These are phyloP conservation scores for Striga hermonthica DNA, from an alignment of 305 asterid genomes.

Conservation along the genomic window DNA sequence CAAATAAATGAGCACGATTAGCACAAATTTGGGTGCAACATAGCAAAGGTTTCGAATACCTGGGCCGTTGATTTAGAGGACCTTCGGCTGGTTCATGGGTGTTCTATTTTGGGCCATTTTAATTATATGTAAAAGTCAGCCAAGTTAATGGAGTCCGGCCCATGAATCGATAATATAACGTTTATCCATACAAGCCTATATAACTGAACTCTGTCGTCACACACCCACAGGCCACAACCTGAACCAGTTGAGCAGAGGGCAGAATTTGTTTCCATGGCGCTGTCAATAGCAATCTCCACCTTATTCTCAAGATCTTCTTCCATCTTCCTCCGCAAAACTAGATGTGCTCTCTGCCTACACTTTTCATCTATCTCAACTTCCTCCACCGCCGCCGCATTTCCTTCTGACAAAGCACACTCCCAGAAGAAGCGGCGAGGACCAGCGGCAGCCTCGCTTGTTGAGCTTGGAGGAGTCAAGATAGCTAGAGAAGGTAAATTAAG, in stretches of 20 bases:
- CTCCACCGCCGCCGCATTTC: slow-evolving; percentile 32
- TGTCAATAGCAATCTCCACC: slow-evolving; percentile 45
- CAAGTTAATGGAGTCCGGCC: neutral
- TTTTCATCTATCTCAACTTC: slow-evolving; percentile 37
- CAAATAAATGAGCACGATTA: too few relatives aligned
- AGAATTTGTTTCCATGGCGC: slow-evolving; percentile 45
- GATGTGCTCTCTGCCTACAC: slow-evolving; percentile 36
- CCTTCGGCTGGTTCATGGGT: neutral
- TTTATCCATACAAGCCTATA: neutral
- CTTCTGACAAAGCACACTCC: slow-evolving; percentile 29
- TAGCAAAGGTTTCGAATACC: too few relatives aligned
- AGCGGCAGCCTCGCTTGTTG: slow-evolving; percentile 46
- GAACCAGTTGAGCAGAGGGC: neutral
- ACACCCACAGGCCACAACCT: too few relatives aligned
- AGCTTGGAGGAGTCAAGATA: slow-evolving; percentile 53
- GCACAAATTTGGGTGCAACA: too few relatives aligned
- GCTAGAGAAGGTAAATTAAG: slow-evolving; percentile 50
- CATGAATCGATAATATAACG: neutral
- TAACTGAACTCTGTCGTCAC: neutral
- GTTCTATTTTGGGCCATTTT: neutral
- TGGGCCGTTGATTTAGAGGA: too few relatives aligned
- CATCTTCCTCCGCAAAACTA: slow-evolving; percentile 32
- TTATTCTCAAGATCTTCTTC: slow-evolving; percentile 43
- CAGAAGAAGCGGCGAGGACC: slow-evolving; percentile 48
- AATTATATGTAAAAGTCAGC: neutral